A percentile compares a stretch with the other conserved stretches of the same genome.
Conservation (phyloP, 2,329 filamentous ascomycete species). For the Macrophomina phaseolina region DNA sequence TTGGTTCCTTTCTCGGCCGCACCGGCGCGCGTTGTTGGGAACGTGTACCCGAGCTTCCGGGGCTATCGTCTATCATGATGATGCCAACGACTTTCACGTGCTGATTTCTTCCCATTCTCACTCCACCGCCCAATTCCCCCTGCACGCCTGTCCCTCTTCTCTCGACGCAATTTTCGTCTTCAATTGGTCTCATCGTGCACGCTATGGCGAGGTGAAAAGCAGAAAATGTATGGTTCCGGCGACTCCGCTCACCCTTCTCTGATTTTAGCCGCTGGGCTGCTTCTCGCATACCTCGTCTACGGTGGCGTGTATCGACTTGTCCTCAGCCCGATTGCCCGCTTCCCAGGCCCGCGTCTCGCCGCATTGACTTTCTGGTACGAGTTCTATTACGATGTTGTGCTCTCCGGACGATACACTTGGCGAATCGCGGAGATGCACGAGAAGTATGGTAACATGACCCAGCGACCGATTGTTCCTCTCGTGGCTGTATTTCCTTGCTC, state of each 20-base stretch:
- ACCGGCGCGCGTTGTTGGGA: background rate
- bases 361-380: constrained; percentile 33
- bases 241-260: constrained; percentile 2
- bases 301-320: constrained; percentile 29
- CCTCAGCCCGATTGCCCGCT: constrained; percentile 23
- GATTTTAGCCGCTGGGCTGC: background rate
- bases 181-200: background rate
- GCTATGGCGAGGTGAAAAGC: background rate
- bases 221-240: background rate
- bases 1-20: background rate
- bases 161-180: too few species aligned
- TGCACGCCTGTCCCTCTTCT: background rate
- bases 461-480: background rate
- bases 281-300: background rate
- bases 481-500: background rate
- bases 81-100: constrained; percentile 19
- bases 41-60: background rate
- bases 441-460: constrained; percentile 29
- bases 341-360: constrained; percentile 31
- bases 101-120: background rate
- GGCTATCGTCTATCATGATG: constrained; percentile 1
- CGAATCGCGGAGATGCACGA: constrained; percentile 30
- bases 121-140: background rate
- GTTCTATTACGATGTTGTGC: constrained; percentile 31
- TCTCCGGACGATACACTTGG: constrained; percentile 27